Evolutionary conservation across 1,284 basidiomycete species (phyloP).

Genomic region (Neotropicomus parvogracilis): DNA sequence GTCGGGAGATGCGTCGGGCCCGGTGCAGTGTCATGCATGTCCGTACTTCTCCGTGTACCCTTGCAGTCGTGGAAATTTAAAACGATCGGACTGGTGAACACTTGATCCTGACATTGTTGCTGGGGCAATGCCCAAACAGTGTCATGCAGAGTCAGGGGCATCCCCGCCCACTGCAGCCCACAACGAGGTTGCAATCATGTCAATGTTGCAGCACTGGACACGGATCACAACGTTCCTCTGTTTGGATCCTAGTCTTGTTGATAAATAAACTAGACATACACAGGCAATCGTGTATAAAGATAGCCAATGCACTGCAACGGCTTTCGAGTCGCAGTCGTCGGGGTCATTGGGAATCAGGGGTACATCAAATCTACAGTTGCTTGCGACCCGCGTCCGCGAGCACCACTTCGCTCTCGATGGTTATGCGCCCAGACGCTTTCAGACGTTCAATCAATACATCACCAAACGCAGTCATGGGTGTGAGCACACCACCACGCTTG

Average conservation of each 20-base stretch:
- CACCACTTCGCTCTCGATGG: slow-evolving; percentile 52
- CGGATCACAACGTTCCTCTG: not conserved
- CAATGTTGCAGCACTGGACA: not conserved
- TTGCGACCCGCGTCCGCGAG: slow-evolving; percentile 12
- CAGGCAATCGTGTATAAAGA: not conserved
- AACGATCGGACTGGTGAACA: slow-evolving; percentile 2
- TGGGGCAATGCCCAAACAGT: slow-evolving; percentile 2
- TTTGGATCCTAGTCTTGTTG: not conserved
- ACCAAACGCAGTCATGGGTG: slow-evolving; percentile 75
- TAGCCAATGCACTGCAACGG: not conserved
- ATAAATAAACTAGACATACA: not conserved
- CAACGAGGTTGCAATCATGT: not conserved
- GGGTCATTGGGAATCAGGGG: not conserved
- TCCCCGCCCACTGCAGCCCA: not conserved
- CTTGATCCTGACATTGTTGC: not conserved
- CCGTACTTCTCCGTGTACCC: slow-evolving; percentile 1
- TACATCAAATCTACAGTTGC: slow-evolving; percentile 9
- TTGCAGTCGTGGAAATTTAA: slow-evolving; percentile 5
- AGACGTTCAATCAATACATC: slow-evolving; percentile 67
- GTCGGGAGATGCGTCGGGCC: slow-evolving; percentile 15
- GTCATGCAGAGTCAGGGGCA: not conserved
- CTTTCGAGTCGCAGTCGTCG: not conserved
- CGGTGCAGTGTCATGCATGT: slow-evolving; percentile 11
- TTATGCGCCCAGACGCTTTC: slow-evolving; percentile 49
- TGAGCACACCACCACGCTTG: slow-evolving; percentile 70